A percentile compares a stretch with the other conserved stretches of the same genome.
Conservation (phyloP, 352 stramenopile species). For the Saprolegnia diclina region DNA sequence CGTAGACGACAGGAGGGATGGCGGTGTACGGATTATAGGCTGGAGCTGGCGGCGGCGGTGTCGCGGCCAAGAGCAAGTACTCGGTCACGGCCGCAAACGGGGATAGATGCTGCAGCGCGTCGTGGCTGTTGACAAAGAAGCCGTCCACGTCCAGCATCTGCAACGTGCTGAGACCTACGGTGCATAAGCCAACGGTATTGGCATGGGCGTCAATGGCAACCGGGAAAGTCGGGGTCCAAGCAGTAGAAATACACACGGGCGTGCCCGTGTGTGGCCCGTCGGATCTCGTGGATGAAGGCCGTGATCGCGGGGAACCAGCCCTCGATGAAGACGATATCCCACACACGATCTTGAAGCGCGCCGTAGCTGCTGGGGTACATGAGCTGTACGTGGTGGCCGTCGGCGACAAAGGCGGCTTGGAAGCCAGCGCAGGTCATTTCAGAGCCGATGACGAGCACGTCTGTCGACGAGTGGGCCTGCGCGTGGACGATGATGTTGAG, state of each 20-base stretch:
- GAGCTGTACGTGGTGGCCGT: conserved; percentile 21
- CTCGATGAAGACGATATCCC: conserved; percentile 37
- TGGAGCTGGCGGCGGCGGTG: neutral
- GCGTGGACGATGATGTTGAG: conserved; percentile 32
- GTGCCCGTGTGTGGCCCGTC: conserved; percentile 7
- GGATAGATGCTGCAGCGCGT: conserved; percentile 14
- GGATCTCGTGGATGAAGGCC: conserved; percentile 32
- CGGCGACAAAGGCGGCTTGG: conserved; percentile 25
- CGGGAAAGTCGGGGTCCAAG: conserved; percentile 34
- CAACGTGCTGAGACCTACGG: conserved; percentile 26
- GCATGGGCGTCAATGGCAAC: neutral
- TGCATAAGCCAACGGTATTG: neutral
- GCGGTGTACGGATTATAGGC: neutral
- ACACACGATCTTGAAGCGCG: conserved; percentile 15
- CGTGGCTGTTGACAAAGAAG: conserved; percentile 34
- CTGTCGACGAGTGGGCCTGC: conserved; percentile 29
- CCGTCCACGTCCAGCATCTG: conserved; percentile 32
- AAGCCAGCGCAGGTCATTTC: conserved; percentile 33
- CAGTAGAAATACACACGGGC: conserved; percentile 33
- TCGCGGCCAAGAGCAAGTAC: conserved; percentile 21
- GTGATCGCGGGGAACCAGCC: conserved; percentile 32
- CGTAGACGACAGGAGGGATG: conserved; percentile 29
- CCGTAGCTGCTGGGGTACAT: conserved; percentile 34
- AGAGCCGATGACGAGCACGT: conserved; percentile 31
- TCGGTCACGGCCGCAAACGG: conserved; percentile 23